Percentiles rank a stretch among this genome's conserved stretches.
phyloP scores from a whole-genome alignment of 495 filamentous ascomycete species.

The Tuber calosporum region DNA sequence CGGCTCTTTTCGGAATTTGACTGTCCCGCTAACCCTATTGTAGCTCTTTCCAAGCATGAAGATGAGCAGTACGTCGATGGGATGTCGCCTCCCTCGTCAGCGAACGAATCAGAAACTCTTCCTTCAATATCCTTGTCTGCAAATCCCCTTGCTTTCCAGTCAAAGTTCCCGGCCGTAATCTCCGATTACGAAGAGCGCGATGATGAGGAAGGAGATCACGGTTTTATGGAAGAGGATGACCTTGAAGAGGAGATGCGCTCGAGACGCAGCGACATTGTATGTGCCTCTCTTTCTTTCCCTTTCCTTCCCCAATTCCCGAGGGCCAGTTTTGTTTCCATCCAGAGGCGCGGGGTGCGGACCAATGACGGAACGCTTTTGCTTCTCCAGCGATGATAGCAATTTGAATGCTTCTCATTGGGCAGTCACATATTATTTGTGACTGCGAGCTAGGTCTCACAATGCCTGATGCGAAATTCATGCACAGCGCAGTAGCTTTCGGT shows the following conservation, averaged over 20 bases:
- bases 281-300: not conserved
- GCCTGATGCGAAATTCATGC: not conserved
- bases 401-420: not conserved
- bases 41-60: slow-evolving; percentile 33
- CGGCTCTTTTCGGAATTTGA: not conserved
- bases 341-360: not conserved
- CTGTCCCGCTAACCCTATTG: not conserved
- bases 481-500: not conserved
- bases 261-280: slow-evolving; percentile 20
- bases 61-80: slow-evolving; percentile 39
- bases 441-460: not conserved
- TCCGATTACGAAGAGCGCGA: slow-evolving; percentile 24
- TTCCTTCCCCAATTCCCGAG: not conserved
- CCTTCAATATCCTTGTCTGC: slow-evolving; percentile 34
- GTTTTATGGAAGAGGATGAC: slow-evolving; percentile 33
- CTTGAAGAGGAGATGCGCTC: slow-evolving; percentile 33
- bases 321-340: not conserved
- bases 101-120: slow-evolving; percentile 41
- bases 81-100: slow-evolving; percentile 40
- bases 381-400: not conserved
- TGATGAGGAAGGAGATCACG: slow-evolving; percentile 36
- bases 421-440: not conserved
- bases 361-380: not conserved
- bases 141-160: slow-evolving; percentile 29
- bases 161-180: slow-evolving; percentile 31